Conservation (phyloP, 306 rosid genomes). For the Vachellia pachyceras region DNA sequence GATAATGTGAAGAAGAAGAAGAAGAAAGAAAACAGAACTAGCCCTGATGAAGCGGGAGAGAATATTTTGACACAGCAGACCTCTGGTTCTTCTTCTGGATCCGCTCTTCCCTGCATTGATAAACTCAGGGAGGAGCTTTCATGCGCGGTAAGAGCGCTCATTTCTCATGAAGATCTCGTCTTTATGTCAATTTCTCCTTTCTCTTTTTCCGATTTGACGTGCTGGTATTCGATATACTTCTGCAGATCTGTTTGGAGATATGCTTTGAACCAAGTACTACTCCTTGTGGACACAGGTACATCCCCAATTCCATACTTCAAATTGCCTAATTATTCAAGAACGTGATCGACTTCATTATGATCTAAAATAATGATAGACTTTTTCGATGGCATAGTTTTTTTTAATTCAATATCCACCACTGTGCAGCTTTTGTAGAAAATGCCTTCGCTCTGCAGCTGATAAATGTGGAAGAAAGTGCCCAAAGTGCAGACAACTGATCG, state of each 20-base stretch:
- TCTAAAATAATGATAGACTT: not conserved
- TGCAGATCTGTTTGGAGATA: slow-evolving; percentile 91
- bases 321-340: too few relatives aligned
- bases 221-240: slow-evolving; percentile 11
- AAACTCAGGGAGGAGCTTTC: slow-evolving; percentile 95
- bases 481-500: slow-evolving; percentile 85
- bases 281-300: slow-evolving; percentile 96
- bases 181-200: not conserved
- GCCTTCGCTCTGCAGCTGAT: slow-evolving; percentile 84
- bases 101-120: slow-evolving; percentile 77
- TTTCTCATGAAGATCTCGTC: not conserved
- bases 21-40: slow-evolving; percentile 32
- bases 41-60: slow-evolving; percentile 46
- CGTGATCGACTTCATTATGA: slow-evolving; percentile 10
- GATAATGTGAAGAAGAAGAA: slow-evolving; percentile 55
- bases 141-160: slow-evolving; percentile 71
- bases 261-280: slow-evolving; percentile 97
- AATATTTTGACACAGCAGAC: slow-evolving; percentile 41
- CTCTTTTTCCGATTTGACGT: not conserved
- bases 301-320: not conserved
- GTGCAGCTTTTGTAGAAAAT: slow-evolving; percentile 86
- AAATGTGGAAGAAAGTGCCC: slow-evolving; percentile 97
- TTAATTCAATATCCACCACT: not conserved
- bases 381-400: slow-evolving; percentile 7
- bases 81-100: slow-evolving; percentile 39